Evolutionary conservation across 768 basidiomycete genomes (phyloP).

Genomic region (Lyophyllum decastes): DNA sequence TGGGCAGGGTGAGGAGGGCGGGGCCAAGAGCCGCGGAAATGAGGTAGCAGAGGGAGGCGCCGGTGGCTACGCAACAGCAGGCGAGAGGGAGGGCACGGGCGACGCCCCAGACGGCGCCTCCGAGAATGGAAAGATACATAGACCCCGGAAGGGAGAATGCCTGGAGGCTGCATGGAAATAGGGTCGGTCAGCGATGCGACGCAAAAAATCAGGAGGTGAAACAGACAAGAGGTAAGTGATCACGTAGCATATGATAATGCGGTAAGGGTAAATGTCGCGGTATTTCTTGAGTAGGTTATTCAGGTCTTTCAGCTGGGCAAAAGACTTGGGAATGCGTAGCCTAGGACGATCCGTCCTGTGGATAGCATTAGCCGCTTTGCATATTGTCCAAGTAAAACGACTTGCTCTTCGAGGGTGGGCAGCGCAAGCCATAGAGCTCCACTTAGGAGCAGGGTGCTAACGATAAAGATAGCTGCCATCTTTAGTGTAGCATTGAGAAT

Average conservation of each 20-base stretch:
- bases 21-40: constrained; percentile 92
- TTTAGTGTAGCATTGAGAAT: constrained; percentile 83
- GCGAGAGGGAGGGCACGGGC: constrained; percentile 84
- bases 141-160: constrained; percentile 96
- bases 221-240: constrained; percentile 91
- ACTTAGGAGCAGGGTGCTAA: constrained; percentile 71
- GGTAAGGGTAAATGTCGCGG: constrained; percentile 81
- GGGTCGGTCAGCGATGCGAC: constrained; percentile 6
- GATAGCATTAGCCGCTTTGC: constrained; percentile 12
- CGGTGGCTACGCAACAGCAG: constrained; percentile 88
- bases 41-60: constrained; percentile 89
- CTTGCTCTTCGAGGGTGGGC: constrained; percentile 78
- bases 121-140: constrained; percentile 97
- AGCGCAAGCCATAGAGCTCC: constrained; percentile 80
- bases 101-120: constrained; percentile 95
- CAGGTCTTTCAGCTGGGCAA: constrained; percentile 81
- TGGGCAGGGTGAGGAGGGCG: constrained; percentile 83
- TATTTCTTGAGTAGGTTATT: constrained; percentile 91
- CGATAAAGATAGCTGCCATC: constrained; percentile 75
- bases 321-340: constrained; percentile 86
- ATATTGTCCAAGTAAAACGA: constrained; percentile 17
- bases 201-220: constrained; percentile 8
- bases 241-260: constrained; percentile 86
- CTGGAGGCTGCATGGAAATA: constrained; percentile 64
- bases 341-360: constrained; percentile 71